Evolutionary conservation across 129 eudicot species (phyloP).

Genomic region (Pulicaria dysenterica): DNA sequence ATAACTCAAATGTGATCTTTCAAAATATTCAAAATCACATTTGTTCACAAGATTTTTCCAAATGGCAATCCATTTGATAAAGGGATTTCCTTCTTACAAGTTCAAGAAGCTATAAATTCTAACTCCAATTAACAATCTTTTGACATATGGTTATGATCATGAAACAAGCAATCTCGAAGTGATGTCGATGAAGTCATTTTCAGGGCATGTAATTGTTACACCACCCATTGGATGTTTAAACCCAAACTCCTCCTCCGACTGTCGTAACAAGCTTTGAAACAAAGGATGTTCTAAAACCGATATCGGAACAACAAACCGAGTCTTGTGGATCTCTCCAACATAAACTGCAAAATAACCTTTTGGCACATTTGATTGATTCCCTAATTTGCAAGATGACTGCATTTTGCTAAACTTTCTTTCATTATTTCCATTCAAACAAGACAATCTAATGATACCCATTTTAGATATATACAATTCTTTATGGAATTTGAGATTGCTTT

Average conservation of each 20-base stretch:
- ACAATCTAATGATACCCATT: slow-evolving; percentile 26
- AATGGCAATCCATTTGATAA: neutral
- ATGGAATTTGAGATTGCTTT: neutral
- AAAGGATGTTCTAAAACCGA: slow-evolving; percentile 44
- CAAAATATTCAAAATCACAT: slow-evolving; percentile 15
- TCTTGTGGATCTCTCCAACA: slow-evolving; percentile 47
- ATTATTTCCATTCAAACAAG: slow-evolving; percentile 24
- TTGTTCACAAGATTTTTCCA: neutral
- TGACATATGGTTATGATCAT: neutral
- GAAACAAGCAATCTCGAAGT: slow-evolving; percentile 23
- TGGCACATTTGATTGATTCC: slow-evolving; percentile 28
- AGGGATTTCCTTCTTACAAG: slow-evolving; percentile 6
- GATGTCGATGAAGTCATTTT: slow-evolving; percentile 38
- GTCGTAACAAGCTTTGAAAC: slow-evolving; percentile 49
- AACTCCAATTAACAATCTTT: neutral
- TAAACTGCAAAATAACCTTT: slow-evolving; percentile 59
- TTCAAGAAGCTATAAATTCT: neutral
- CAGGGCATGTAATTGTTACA: slow-evolving; percentile 51
- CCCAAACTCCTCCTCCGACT: slow-evolving; percentile 43
- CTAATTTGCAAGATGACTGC: slow-evolving; percentile 11
- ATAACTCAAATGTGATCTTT: slow-evolving; percentile 15
- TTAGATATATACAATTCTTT: neutral
- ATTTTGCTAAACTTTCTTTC: slow-evolving; percentile 21
- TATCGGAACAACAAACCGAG: slow-evolving; percentile 46
- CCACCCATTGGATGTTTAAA: slow-evolving; percentile 60